These are phyloP conservation scores for Rhodotorula sp. DNA, from an alignment of 1,284 basidiomycete species.

Conservation along the genomic window DNA sequence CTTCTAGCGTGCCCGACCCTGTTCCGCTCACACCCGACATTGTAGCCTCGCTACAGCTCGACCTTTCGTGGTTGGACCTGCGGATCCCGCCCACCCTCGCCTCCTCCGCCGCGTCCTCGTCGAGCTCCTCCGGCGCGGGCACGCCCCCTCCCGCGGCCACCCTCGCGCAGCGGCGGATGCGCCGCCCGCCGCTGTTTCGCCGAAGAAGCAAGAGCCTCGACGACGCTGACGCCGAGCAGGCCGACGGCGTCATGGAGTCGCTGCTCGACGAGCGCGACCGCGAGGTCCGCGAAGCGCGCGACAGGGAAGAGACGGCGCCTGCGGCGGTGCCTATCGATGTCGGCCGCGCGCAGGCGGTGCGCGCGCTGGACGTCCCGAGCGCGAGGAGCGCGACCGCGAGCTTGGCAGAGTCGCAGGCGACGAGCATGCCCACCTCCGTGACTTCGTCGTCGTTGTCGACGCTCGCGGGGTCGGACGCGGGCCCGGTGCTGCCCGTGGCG, in stretches of 20 bases:
- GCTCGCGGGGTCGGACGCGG: background rate
- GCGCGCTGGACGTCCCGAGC: background rate
- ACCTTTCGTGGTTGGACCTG: conserved; percentile 15
- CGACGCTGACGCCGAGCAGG: conserved; percentile 2
- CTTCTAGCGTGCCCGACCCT: background rate
- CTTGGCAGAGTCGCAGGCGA: conserved; percentile 3
- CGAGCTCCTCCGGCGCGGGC: background rate
- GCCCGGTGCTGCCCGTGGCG: background rate
- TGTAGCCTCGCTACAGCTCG: conserved; percentile 16
- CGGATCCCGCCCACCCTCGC: background rate
- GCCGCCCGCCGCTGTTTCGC: conserved; percentile 13
- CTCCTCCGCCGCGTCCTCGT: background rate
- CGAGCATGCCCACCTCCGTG: background rate
- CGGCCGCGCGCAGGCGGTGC: background rate
- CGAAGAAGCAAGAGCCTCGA: conserved; percentile 34
- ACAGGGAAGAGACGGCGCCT: background rate
- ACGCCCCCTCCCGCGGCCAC: conserved; percentile 7
- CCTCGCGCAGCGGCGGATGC: conserved; percentile 24
- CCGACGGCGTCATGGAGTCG: background rate
- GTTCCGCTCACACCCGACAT: conserved; percentile 1
- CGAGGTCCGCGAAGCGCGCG: background rate
- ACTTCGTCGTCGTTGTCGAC: background rate
- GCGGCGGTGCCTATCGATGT: background rate
- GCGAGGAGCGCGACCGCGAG: background rate
- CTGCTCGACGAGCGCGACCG: background rate